These are phyloP conservation scores for Cutaneotrichosporon sp. DNA, from an alignment of 1,284 basidiomycete species.

Conservation along the genomic window DNA sequence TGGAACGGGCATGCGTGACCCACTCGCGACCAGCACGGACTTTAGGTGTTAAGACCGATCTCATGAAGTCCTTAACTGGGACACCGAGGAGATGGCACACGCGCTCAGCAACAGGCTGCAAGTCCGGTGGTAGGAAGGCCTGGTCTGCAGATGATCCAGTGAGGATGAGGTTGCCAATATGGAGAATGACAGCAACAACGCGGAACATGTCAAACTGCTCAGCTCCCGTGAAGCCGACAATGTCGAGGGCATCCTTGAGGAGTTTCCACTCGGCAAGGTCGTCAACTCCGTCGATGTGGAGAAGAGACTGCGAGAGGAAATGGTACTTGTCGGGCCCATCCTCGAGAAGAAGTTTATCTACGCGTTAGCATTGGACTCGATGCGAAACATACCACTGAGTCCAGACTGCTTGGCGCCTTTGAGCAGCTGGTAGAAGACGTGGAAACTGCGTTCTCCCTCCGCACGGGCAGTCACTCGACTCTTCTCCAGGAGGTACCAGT, in stretches of 20 bases:
- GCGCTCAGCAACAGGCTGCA: conserved; percentile 65
- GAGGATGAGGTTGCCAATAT: conserved; percentile 91
- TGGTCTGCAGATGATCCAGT: conserved; percentile 81
- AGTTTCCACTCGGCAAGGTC: conserved; percentile 84
- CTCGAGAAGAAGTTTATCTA: conserved; percentile 74
- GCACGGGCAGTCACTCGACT: conserved; percentile 88
- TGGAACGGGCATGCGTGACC: conserved; percentile 89
- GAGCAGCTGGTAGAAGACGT: conserved; percentile 92
- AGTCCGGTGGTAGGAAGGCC: conserved; percentile 71
- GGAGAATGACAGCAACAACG: conserved; percentile 88
- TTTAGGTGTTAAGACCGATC: conserved; percentile 80
- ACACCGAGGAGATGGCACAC: conserved; percentile 92
- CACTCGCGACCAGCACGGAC: conserved; percentile 95
- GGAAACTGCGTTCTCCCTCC: conserved; percentile 88
- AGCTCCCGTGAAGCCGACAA: conserved; percentile 65
- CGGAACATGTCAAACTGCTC: conserved; percentile 94
- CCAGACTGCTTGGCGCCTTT: conserved; percentile 63
- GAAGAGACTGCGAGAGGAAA: conserved; percentile 83
- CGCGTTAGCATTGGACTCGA: background rate
- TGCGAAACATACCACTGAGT: conserved; percentile 61
- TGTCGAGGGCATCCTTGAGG: conserved; percentile 58
- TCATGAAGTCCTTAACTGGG: conserved; percentile 83
- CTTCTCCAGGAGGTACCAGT: conserved; percentile 99
- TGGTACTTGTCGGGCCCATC: conserved; percentile 79
- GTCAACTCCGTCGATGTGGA: conserved; percentile 92